These are phyloP conservation scores for Boletellus sp. DNA, from an alignment of 768 basidiomycete species.

Conservation along the genomic window DNA sequence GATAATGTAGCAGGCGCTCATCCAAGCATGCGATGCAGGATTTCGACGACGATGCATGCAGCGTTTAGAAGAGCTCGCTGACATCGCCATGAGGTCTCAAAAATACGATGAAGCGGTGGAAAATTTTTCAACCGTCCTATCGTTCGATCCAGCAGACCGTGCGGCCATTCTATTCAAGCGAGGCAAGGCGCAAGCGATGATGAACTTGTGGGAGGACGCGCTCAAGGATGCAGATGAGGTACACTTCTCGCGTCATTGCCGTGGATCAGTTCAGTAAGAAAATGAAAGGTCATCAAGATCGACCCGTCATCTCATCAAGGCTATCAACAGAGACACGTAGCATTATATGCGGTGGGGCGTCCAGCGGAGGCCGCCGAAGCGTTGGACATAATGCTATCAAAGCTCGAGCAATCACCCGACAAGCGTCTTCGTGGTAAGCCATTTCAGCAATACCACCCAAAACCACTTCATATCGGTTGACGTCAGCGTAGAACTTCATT, in stretches of 20 bases:
- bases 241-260: background rate
- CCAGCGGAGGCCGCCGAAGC: background rate
- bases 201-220: background rate
- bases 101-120: background rate
- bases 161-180: background rate
- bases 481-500: background rate
- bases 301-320: constrained; percentile 1
- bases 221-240: constrained; percentile 3
- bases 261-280: background rate
- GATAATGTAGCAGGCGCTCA: background rate
- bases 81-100: background rate
- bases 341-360: background rate
- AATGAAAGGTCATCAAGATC: background rate
- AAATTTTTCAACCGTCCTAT: background rate
- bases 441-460: background rate
- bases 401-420: background rate
- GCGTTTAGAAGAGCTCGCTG: background rate
- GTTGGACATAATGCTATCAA: background rate
- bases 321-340: constrained; percentile 5
- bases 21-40: background rate
- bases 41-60: background rate
- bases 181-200: background rate
- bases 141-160: background rate
- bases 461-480: background rate
- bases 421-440: background rate